Base-by-base conservation (phyloP, 306 rosid genomes). In the Glycine latifolia region DNA sequence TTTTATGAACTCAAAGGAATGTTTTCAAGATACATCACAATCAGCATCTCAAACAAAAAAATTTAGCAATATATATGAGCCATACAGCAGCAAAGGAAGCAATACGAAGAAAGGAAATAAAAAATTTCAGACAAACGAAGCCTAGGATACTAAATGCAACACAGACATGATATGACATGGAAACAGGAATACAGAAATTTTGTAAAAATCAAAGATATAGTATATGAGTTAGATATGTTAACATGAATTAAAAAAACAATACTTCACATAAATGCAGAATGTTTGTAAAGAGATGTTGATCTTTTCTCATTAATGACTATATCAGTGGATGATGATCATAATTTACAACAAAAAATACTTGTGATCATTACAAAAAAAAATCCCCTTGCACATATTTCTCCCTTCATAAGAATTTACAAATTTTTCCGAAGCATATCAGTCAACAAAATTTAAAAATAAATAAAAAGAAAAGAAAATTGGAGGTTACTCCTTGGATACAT, bases 31-130 rank as follows among this genome's bases (percentile, higher is more conserved):
- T 16, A 53, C 58, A 83, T 63, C 20, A 41, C 68, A 69, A 50
- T 61, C 73, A 60, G 39, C 68, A 69, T 48, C 44, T 76, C 48
- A 69, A 76, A 55, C 79, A 67, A 76, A 52, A 81, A 26, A 35
- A 35, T 0, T 16, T 20, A 80, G 11, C 49, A 60, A 33, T 37
- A 14, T 26, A 54, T 31, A 73, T 33, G 20, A 44, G 75, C 77
- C 54, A 73, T 44, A 58, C 70, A 69, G 70, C 76, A 67, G 26
- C 62, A 43, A 49, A 53, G 33, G 12, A 54, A 54, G 26, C 62
- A 68, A 67, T 60, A 35, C 53, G 15, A 47, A 37, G 33, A 81
- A 46, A 48, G 35, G 39, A 60, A 66, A 33, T 7, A 26, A 41
- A 26, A 7, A 66, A 37, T 1, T 71, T 62, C 66, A 49, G 46